phyloP scores from a whole-genome alignment of 345 rosid species.

The Camelina sativa region DNA sequence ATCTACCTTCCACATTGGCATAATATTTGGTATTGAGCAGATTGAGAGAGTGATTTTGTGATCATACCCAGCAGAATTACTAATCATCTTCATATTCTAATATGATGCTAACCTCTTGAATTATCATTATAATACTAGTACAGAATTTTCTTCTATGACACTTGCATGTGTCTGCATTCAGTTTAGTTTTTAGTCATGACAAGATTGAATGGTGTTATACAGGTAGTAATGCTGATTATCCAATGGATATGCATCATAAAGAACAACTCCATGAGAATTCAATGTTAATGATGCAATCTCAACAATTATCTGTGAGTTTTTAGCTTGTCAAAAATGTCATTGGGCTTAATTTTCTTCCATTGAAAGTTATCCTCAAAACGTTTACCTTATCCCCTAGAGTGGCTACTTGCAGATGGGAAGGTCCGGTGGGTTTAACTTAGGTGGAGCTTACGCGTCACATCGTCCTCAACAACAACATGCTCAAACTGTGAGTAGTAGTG shows the following conservation, averaged over 20 bases:
- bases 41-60: slow-evolving; percentile 19
- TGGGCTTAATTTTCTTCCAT: slow-evolving; percentile 19
- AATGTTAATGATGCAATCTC: slow-evolving; percentile 90
- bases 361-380: slow-evolving; percentile 1
- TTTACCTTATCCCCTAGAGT: slow-evolving; percentile 20
- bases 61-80: slow-evolving; percentile 11
- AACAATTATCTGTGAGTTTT: slow-evolving; percentile 83
- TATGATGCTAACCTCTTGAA: slow-evolving; percentile 11
- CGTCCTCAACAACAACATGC: slow-evolving; percentile 75
- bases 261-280: slow-evolving; percentile 92
- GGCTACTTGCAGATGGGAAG: slow-evolving; percentile 78
- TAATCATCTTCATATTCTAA: slow-evolving; percentile 3
- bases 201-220: slow-evolving; percentile 46
- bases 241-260: slow-evolving; percentile 88
- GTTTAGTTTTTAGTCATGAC: slow-evolving; percentile 38
- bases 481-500: slow-evolving; percentile 73
- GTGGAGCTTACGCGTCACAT: slow-evolving; percentile 73
- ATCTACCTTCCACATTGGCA: slow-evolving; percentile 16
- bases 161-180: slow-evolving; percentile 13
- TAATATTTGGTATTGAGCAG: slow-evolving; percentile 15
- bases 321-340: slow-evolving; percentile 18
- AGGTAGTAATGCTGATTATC: slow-evolving; percentile 91
- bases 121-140: slow-evolving; percentile 11
- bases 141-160: neutral
- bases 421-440: slow-evolving; percentile 81